A percentile compares a stretch with the other conserved stretches of the same genome.
Conservation (phyloP, 2,329 filamentous ascomycete genomes). For the Boeremia lycopersici region DNA sequence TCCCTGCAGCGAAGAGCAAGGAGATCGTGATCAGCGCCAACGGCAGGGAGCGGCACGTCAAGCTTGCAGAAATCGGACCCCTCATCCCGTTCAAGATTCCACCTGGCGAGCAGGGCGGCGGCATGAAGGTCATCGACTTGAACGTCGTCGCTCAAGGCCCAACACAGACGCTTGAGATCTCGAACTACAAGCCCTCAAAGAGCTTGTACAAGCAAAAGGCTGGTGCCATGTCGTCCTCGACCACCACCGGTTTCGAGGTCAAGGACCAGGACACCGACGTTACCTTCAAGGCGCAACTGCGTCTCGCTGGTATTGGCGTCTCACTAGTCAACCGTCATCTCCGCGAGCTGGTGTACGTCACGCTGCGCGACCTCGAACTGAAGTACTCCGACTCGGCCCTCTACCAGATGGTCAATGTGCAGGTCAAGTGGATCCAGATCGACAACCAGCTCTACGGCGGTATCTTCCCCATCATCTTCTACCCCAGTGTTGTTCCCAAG, state of each 20-base stretch:
- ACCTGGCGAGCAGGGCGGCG: constrained; percentile 63
- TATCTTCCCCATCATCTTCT: constrained; percentile 95
- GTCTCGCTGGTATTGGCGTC: constrained; percentile 86
- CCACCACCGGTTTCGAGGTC: constrained; percentile 82
- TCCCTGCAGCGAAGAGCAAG: constrained; percentile 94
- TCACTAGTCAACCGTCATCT: constrained; percentile 92
- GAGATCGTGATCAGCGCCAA: constrained; percentile 84
- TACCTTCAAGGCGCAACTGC: constrained; percentile 87
- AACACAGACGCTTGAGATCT: constrained; percentile 90
- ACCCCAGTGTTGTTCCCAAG: constrained; percentile 97
- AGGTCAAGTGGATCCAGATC: constrained; percentile 98
- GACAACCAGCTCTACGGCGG: constrained; percentile 98
- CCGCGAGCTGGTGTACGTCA: constrained; percentile 91
- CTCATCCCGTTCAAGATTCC: constrained; percentile 91
- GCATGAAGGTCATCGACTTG: constrained; percentile 91
- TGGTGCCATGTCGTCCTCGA: constrained; percentile 61
- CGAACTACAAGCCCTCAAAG: constrained; percentile 90
- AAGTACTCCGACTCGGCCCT: constrained; percentile 92
- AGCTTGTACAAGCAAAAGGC: constrained; percentile 82
- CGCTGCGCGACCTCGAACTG: constrained; percentile 86
- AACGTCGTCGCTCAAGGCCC: constrained; percentile 95
- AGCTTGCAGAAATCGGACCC: constrained; percentile 94
- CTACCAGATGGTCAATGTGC: constrained; percentile 88
- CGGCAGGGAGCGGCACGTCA: constrained; percentile 86
- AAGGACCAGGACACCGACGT: constrained; percentile 88